Base-by-base conservation (phyloP, 352 stramenopile genomes). In the Phytophthora multivora region DNA sequence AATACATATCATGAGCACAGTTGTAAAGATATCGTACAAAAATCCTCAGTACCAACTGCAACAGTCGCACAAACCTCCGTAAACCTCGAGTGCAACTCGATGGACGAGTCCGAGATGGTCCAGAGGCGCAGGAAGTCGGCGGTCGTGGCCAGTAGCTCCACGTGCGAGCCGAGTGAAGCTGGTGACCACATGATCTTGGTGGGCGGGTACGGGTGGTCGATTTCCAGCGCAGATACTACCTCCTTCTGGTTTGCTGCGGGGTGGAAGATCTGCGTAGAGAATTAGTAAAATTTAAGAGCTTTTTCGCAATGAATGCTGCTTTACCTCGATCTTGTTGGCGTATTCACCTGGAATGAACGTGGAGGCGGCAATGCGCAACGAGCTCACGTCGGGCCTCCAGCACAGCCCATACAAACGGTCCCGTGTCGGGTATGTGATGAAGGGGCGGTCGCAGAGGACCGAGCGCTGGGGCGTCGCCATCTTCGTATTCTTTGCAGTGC, bases 151-250 rank as follows among this genome's bases (percentile, higher is more conserved):
- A 96, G 71, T 28, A 90, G 77, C 51, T 94, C 82, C 47, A 82
- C 60, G n/a, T 70, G 58, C 21, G 75, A 78, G 12, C 49, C 59
- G 13, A 88, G 67, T 16, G 72, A 75, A 19, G 73, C 68, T 5
- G 88, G 86, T 23, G 84, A 92, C 88, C 88, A 96, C 80, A 95
- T 91, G 30, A 96, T 86, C 51, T 94, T 94, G 30, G 88, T 95
- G 15, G 88, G 83, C 6, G 88, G 88, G 57, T 96, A 96, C 51
- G 88, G 84, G 31, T 96, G 88, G 39, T 94, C 88, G 41, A 92
- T 89, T 60, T 90, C 79, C 9, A 89, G 71, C 10, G 79, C 71
- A 19, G 75, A 88, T 8, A 88, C 64, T 3, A 93, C 57, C 25
- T 83, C 65, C 16, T 68, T 86, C n/a, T 82, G 63, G 46, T 83